Evolutionary conservation across 2,329 filamentous ascomycete genomes (phyloP), one percentile per base, ranked within the genome.

Genomic region (Sclerotinia nivalis): DNA sequence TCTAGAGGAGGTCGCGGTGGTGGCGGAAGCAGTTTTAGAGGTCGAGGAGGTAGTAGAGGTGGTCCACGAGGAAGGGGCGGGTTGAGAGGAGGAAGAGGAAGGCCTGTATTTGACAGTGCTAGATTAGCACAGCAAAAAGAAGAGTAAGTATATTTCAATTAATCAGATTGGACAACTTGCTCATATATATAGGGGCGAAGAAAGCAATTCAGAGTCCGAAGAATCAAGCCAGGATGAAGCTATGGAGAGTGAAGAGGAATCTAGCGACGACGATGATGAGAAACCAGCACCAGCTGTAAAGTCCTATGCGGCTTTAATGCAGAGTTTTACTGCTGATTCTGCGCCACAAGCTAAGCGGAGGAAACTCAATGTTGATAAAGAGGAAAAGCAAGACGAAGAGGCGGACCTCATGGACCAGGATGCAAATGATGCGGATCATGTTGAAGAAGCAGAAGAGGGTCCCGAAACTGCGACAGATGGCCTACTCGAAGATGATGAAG

Each of bases 301-400:
- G 43, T 84, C 88, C 4, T 90, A 90, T 73, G 81, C 85, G 79
- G 81, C 85, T 10, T 80, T 90, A 9, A 81, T 90, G 75, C 84
- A 88, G 75, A 88, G 85, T 70, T 80, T 90, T 62, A 81, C 82
- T 3, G 82, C 85, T 37, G 80, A 82, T 4, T 76, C 79, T 31
- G 80, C 77, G 31, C 84, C 83, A 2, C 83, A 81, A 55, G 79
- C 84, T 1, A 90, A 90, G 76, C 82, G 86, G 77, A 82, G 87
- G 69, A 90, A 89, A 75, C 73, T 89, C 12, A 83, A 84, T 34
- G 73, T 76, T 70, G 55, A 66, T 52, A 50, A 70, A 45, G 72
- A 73, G 28, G 15, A 62, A 22, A 56, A 74, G 34, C 71, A 71
- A 34, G 68, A 69, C 9, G 73, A 73, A 15, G 69, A 68, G 13